Conservation (phyloP, 2,329 filamentous ascomycete species). For the Aspergillus nomiae region DNA sequence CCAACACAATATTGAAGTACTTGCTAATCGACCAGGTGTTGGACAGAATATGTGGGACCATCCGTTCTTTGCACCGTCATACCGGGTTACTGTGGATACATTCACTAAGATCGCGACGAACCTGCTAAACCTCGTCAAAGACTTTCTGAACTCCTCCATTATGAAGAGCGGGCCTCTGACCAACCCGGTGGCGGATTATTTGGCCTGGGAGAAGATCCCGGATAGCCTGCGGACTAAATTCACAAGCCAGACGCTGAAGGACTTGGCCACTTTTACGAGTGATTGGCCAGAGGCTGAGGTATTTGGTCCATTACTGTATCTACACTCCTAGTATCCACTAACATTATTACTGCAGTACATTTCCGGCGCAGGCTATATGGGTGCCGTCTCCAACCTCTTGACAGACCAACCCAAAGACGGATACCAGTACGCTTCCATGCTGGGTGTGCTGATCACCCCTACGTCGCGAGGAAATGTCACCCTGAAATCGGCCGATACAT, state of each 20-base stretch:
- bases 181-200: constrained; percentile 11
- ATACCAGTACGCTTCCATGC: constrained; percentile 36
- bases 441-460: constrained; percentile 41
- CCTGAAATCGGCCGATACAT: constrained; percentile 36
- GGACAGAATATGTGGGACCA: constrained; percentile 49
- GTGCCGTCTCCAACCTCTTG: constrained; percentile 14
- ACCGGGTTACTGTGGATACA: constrained; percentile 32
- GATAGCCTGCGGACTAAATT: constrained; percentile 11
- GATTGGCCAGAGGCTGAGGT: constrained; percentile 34
- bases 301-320: neutral
- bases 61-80: constrained; percentile 31
- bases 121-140: neutral
- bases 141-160: constrained; percentile 14
- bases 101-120: constrained; percentile 22
- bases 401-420: constrained; percentile 20
- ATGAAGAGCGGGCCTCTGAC: constrained; percentile 16
- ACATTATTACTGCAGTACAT: constrained; percentile 21
- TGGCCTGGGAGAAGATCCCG: constrained; percentile 29
- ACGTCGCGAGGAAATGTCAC: constrained; percentile 50
- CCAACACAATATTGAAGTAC: constrained; percentile 11
- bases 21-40: constrained; percentile 22
- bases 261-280: constrained; percentile 20
- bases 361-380: constrained; percentile 19
- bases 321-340: no score
- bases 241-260: constrained; percentile 10